Conservation (phyloP, 306 rosid genomes). For the Leucaena leucocephala region DNA sequence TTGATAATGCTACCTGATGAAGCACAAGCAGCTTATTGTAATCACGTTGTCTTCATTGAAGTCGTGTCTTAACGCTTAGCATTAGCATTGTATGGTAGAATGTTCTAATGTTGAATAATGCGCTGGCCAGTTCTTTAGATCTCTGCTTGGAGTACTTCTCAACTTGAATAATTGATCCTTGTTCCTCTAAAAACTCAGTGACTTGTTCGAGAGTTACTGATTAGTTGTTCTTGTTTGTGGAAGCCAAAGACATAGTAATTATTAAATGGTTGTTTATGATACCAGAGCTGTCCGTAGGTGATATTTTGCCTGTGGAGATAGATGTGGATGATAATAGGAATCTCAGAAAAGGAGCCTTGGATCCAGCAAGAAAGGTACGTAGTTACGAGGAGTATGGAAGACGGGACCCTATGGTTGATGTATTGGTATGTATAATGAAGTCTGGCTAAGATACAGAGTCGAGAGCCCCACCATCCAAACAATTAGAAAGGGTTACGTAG, state of each 20-base stretch:
- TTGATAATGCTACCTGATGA: not conserved
- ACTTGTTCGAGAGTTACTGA: not conserved
- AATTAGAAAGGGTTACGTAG: too few species aligned
- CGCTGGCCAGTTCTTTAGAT: not conserved
- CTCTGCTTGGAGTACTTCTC: not conserved
- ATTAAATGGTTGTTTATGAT: not conserved
- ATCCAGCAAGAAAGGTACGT: not conserved
- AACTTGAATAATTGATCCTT: not conserved
- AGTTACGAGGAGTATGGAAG: too few species aligned
- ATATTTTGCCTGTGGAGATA: not conserved
- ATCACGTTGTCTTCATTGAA: not conserved
- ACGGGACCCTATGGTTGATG: too few species aligned
- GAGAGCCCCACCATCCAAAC: not conserved
- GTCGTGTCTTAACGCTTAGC: not conserved
- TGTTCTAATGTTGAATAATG: not conserved
- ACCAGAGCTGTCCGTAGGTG: not conserved
- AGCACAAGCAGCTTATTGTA: not conserved
- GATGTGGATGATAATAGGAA: not conserved
- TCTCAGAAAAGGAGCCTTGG: too few species aligned
- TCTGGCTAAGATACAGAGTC: not conserved
- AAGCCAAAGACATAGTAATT: not conserved
- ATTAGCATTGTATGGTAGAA: not conserved
- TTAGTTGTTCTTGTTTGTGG: not conserved
- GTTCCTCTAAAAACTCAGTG: not conserved
- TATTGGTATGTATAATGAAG: too few species aligned